These are phyloP conservation scores for Globisporangium paroecandrum DNA, from an alignment of 352 stramenopile species.

Conservation along the genomic window DNA sequence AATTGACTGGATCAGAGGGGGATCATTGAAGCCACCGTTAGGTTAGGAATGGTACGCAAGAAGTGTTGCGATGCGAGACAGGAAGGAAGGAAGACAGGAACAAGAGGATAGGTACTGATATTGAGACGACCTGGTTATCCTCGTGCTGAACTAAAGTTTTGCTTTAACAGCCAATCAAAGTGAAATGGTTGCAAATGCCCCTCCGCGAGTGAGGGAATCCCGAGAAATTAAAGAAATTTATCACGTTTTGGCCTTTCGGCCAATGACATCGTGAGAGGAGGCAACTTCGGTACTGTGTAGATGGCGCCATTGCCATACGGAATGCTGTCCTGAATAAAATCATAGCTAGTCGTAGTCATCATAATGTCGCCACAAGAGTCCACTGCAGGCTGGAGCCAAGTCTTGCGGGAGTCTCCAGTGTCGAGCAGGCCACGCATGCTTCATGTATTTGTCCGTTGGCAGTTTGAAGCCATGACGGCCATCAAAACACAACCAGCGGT, in stretches of 20 bases:
- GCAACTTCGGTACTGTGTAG: neutral
- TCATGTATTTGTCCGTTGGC: no score
- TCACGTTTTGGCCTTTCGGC: slow-evolving; percentile 79
- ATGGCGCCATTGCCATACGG: slow-evolving; percentile 12
- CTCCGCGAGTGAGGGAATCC: slow-evolving; percentile 44
- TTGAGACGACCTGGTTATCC: neutral
- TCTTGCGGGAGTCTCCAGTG: no score
- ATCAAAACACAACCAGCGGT: no score
- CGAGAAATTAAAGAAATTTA: slow-evolving; percentile 90
- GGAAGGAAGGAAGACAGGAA: no score
- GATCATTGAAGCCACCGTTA: neutral
- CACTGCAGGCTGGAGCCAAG: neutral
- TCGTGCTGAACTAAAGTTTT: neutral
- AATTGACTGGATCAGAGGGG: neutral
- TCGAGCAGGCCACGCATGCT: no score
- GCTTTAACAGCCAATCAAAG: neutral
- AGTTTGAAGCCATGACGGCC: no score
- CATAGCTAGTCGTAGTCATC: neutral
- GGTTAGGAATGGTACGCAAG: no score
- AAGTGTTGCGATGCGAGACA: no score
- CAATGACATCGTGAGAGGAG: slow-evolving; percentile 3
- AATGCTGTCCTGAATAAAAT: slow-evolving; percentile 1
- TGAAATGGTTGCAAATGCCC: slow-evolving; percentile 8
- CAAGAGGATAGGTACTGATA: no score
- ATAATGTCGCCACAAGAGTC: neutral